Evolutionary conservation across 2,329 filamentous ascomycete species (phyloP).

Genomic region (Eutypa lata): DNA sequence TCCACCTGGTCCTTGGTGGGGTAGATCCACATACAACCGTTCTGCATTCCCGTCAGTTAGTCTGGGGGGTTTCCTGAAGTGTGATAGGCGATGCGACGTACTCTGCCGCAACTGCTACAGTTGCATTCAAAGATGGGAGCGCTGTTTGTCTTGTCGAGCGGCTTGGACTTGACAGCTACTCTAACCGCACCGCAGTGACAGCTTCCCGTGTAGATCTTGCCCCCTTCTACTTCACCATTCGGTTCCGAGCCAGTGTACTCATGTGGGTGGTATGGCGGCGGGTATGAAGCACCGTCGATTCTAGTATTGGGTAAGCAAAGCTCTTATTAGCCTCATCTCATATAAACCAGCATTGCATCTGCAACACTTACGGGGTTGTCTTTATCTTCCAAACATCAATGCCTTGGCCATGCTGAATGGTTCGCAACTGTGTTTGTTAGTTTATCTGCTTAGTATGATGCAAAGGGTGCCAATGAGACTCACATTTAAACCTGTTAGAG

Average conservation of each 20-base stretch:
- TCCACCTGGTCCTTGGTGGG: constrained; percentile 35
- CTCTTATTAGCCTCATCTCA: not conserved
- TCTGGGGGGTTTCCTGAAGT: not conserved
- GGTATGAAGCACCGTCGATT: constrained; percentile 34
- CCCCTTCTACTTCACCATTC: constrained; percentile 31
- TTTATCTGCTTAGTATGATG: not conserved
- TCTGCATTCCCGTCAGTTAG: constrained; percentile 25
- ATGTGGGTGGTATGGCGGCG: constrained; percentile 31
- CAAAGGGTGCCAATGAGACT: constrained; percentile 10
- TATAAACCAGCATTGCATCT: not conserved
- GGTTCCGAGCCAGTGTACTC: constrained; percentile 41
- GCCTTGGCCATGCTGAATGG: constrained; percentile 37
- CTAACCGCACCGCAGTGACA: constrained; percentile 52
- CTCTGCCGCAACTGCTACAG: constrained; percentile 48
- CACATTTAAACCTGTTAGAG: constrained; percentile 40
- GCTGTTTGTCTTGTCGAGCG: constrained; percentile 36
- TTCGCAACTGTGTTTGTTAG: constrained; percentile 30
- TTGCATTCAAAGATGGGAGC: constrained; percentile 41
- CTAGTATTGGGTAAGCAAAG: constrained; percentile 24
- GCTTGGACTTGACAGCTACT: constrained; percentile 39
- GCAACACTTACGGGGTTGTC: constrained; percentile 29
- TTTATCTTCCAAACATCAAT: constrained; percentile 41
- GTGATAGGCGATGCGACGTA: constrained; percentile 15
- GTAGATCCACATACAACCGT: constrained; percentile 44
- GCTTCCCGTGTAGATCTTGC: constrained; percentile 44